phyloP scores from a whole-genome alignment of 495 filamentous ascomycete species.

The Halenospora varia region DNA sequence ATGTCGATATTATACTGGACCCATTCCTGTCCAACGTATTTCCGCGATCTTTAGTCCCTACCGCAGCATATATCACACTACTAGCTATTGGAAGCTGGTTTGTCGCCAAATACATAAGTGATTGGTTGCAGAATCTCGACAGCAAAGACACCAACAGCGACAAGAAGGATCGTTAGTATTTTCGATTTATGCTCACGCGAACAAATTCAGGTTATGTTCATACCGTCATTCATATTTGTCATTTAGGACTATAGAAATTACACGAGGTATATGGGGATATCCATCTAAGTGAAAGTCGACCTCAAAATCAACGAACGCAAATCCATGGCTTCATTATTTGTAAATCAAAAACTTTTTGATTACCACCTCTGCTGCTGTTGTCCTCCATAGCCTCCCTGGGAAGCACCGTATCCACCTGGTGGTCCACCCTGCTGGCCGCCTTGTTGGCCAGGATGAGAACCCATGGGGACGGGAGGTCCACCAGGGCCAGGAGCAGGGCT shows the following conservation, averaged over 20 bases:
- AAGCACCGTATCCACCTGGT: slow-evolving; percentile 9
- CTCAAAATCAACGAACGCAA: background rate
- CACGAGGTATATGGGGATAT: slow-evolving; percentile 18
- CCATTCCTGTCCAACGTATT: slow-evolving; percentile 72
- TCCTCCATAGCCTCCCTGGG: slow-evolving; percentile 16
- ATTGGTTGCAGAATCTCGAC: slow-evolving; percentile 29
- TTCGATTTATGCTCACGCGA: background rate
- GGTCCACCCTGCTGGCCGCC: slow-evolving; percentile 18
- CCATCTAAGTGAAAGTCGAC: slow-evolving; percentile 14
- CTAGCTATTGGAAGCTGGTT: slow-evolving; percentile 51
- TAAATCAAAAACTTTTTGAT: slow-evolving; percentile 1
- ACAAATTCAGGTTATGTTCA: background rate
- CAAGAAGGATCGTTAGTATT: slow-evolving; percentile 24
- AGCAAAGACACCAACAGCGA: slow-evolving; percentile 25
- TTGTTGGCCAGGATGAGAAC: slow-evolving; percentile 30
- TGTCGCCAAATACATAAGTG: slow-evolving; percentile 32
- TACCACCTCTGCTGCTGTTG: slow-evolving; percentile 21
- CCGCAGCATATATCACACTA: slow-evolving; percentile 52
- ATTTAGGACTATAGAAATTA: slow-evolving; percentile 18
- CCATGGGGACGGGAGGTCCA: slow-evolving; percentile 28
- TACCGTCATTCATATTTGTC: background rate
- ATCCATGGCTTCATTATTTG: background rate
- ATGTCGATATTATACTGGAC: slow-evolving; percentile 87
- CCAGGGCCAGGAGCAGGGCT: slow-evolving; percentile 16
- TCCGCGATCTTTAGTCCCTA: slow-evolving; percentile 65